Evolutionary conservation across 2,329 filamentous ascomycete species (phyloP).

Genomic region (Fusarium globosum): DNA sequence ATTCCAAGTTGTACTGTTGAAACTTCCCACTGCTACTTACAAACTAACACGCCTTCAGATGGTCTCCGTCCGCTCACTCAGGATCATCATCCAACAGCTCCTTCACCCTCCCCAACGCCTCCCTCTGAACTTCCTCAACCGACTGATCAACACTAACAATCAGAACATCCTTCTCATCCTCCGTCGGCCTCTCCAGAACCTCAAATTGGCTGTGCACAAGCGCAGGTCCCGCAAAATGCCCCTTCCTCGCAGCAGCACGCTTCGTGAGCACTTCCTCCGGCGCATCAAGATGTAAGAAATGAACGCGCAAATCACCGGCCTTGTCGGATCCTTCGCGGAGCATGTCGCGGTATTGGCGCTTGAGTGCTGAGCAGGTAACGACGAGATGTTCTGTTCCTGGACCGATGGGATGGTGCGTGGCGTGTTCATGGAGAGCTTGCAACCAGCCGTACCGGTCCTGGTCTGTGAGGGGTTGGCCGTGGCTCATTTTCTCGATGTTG

Average conservation of each 20-base stretch:
- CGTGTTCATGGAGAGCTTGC: constrained; percentile 13
- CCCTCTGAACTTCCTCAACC: constrained; percentile 16
- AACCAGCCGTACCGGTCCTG: constrained; percentile 22
- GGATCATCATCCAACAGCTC: constrained; percentile 20
- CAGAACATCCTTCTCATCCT: constrained; percentile 23
- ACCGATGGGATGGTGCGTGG: constrained; percentile 14
- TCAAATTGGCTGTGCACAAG: constrained; percentile 30
- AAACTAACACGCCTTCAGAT: neutral
- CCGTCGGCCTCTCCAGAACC: neutral
- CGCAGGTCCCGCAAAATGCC: constrained; percentile 12
- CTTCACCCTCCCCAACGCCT: constrained; percentile 5
- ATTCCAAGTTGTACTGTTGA: accelerated
- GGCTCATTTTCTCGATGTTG: constrained; percentile 32
- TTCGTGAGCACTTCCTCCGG: constrained; percentile 18
- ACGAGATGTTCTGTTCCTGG: constrained; percentile 28
- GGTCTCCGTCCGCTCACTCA: neutral
- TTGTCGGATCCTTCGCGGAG: constrained; percentile 19
- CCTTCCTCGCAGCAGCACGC: constrained; percentile 15
- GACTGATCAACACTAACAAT: constrained; percentile 17
- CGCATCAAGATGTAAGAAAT: constrained; percentile 29
- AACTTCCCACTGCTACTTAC: accelerated
- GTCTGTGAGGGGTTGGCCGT: constrained; percentile 17
- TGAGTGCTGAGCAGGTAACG: constrained; percentile 27
- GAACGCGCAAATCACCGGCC: constrained; percentile 18
- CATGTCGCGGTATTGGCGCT: constrained; percentile 24